These are phyloP conservation scores for Aureobasidium melanogenum DNA, from an alignment of 2,329 filamentous ascomycete genomes.

Conservation along the genomic window DNA sequence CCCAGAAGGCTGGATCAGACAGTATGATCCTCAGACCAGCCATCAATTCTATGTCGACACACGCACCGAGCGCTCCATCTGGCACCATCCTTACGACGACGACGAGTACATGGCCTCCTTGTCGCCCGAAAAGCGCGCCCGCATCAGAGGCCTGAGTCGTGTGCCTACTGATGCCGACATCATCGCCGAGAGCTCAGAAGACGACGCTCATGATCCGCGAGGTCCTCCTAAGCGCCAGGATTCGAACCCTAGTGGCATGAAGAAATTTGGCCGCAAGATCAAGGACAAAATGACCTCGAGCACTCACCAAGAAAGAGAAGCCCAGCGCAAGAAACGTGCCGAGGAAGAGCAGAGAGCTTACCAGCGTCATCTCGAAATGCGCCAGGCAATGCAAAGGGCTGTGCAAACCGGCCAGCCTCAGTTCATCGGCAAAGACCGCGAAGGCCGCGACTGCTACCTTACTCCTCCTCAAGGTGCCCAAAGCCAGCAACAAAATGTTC, in stretches of 20 bases:
- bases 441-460: constrained; percentile 50
- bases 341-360: constrained; percentile 45
- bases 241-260: constrained; percentile 23
- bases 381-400: constrained; percentile 43
- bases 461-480: constrained; percentile 40
- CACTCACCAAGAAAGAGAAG: constrained; percentile 47
- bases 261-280: constrained; percentile 43
- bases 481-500: constrained; percentile 7
- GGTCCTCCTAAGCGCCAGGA: constrained; percentile 12
- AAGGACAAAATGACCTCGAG: constrained; percentile 52
- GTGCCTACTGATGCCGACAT: constrained; percentile 30
- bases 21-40: constrained; percentile 43
- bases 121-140: constrained; percentile 39
- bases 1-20: constrained; percentile 48
- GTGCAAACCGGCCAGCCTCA: constrained; percentile 48
- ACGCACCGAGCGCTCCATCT: constrained; percentile 43
- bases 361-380: constrained; percentile 41
- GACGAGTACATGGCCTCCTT: constrained; percentile 43
- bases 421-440: constrained; percentile 43
- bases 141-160: constrained; percentile 29
- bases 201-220: constrained; percentile 30
- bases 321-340: constrained; percentile 37
- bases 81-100: constrained; percentile 55
- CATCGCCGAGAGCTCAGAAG: constrained; percentile 38
- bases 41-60: constrained; percentile 60